Percentiles rank a stretch among this genome's conserved stretches.
Evolutionary conservation across 495 filamentous ascomycete genomes (phyloP).

Genomic region (Podospora fimiseda): DNA sequence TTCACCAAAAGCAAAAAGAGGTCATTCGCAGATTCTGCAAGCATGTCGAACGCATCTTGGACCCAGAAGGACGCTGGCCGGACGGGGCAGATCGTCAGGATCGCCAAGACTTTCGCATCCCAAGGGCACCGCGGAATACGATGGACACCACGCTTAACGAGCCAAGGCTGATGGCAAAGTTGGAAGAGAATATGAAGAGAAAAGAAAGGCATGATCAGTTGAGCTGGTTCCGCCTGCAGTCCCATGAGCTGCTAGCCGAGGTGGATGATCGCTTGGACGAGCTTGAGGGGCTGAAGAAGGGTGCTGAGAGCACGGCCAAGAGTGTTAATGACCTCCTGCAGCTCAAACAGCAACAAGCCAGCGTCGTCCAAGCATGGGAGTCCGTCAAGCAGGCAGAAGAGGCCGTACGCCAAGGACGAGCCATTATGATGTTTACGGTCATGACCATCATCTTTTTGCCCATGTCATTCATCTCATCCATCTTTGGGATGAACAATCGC

Average conservation of each 20-base stretch:
- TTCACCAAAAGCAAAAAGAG: slow-evolving; percentile 50
- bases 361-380: slow-evolving; percentile 52
- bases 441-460: slow-evolving; percentile 52
- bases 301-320: slow-evolving; percentile 21
- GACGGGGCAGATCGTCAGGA: slow-evolving; percentile 1
- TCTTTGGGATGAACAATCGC: background rate
- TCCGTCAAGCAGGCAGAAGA: slow-evolving; percentile 52
- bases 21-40: slow-evolving; percentile 53
- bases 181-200: slow-evolving; percentile 1
- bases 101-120: background rate
- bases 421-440: slow-evolving; percentile 60
- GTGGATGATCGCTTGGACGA: slow-evolving; percentile 21
- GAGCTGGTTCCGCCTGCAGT: slow-evolving; percentile 23
- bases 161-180: background rate
- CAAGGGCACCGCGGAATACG: background rate
- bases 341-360: slow-evolving; percentile 60
- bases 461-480: background rate
- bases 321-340: slow-evolving; percentile 43
- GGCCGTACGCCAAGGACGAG: slow-evolving; percentile 49
- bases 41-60: slow-evolving; percentile 39
- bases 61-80: slow-evolving; percentile 19
- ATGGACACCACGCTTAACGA: background rate
- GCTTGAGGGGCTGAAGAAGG: slow-evolving; percentile 22
- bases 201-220: slow-evolving; percentile 14
- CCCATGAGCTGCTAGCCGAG: slow-evolving; percentile 16